Conservation (phyloP, 768 basidiomycete species). For the Kwoniella europaea region DNA sequence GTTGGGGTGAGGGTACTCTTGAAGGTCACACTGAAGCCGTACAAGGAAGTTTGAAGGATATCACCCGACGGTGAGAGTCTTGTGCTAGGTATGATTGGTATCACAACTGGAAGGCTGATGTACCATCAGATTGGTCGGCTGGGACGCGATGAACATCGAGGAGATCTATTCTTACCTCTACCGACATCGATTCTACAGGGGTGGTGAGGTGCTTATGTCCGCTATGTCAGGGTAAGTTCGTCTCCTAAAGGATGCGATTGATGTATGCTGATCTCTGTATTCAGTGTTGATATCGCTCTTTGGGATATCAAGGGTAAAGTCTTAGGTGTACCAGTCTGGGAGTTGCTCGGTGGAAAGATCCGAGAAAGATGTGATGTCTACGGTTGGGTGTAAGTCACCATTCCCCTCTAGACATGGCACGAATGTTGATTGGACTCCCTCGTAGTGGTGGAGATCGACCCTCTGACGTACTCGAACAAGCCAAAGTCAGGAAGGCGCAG, state of each 20-base stretch:
- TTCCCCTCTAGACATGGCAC: constrained; percentile 49
- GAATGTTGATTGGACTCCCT: neutral
- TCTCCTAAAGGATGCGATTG: constrained; percentile 1
- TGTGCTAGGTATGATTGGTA: too few relatives aligned
- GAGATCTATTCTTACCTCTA: constrained; percentile 68
- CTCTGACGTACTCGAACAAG: constrained; percentile 53
- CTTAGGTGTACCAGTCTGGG: constrained; percentile 69
- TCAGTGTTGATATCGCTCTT: constrained; percentile 42
- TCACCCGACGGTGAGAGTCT: constrained; percentile 60
- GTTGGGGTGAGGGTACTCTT: constrained; percentile 77
- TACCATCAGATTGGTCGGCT: constrained; percentile 64
- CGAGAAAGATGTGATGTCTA: constrained; percentile 62
- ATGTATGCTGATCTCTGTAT: constrained; percentile 16
- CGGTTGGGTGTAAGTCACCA: constrained; percentile 38
- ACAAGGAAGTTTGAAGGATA: constrained; percentile 69
- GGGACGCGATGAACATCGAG: constrained; percentile 68
- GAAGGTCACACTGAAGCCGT: constrained; percentile 76
- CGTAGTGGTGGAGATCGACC: constrained; percentile 52
- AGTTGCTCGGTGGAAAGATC: constrained; percentile 73
- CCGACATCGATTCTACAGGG: constrained; percentile 73
- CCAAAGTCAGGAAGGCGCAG: constrained; percentile 53
- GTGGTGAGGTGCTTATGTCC: constrained; percentile 73
- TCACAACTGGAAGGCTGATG: neutral
- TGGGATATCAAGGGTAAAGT: constrained; percentile 82
- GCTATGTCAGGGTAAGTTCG: constrained; percentile 53